Percentiles rank a stretch among this genome's conserved stretches.
phyloP scores from a whole-genome alignment of 1,139 yeast genomes.

The Lodderomyces margitis region DNA sequence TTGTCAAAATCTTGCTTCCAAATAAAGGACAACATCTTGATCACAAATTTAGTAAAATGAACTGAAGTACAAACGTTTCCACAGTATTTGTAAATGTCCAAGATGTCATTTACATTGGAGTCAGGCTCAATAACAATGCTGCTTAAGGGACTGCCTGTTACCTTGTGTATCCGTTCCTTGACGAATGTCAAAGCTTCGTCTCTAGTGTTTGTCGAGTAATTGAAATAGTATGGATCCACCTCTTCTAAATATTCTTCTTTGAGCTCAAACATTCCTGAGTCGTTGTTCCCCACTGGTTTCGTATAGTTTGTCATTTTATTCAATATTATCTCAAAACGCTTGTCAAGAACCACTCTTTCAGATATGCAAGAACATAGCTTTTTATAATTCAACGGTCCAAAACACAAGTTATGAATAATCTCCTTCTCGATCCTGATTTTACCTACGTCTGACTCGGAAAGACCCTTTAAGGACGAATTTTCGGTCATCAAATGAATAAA shows the following conservation, averaged over 20 bases:
- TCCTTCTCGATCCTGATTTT: conserved; percentile 60
- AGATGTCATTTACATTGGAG: conserved; percentile 21
- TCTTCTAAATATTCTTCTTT: conserved; percentile 54
- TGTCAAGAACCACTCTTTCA: conserved; percentile 70
- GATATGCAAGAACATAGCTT: conserved; percentile 70
- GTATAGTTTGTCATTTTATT: conserved; percentile 57
- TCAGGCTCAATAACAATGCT: conserved; percentile 55
- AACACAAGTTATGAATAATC: conserved; percentile 75
- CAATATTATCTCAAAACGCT: conserved; percentile 68
- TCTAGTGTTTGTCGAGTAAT: conserved; percentile 71
- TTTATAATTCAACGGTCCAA: conserved; percentile 69
- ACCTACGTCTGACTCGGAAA: conserved; percentile 49
- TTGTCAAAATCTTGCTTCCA: conserved; percentile 35
- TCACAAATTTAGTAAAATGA: conserved; percentile 52
- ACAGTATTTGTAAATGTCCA: conserved; percentile 34
- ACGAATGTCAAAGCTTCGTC: conserved; percentile 69
- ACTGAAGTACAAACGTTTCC: conserved; percentile 51
- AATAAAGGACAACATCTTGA: conserved; percentile 47
- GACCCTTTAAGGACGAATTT: conserved; percentile 55
- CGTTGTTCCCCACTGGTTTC: conserved; percentile 64
- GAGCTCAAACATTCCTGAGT: conserved; percentile 66
- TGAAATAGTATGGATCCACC: conserved; percentile 81
- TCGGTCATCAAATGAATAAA: conserved; percentile 72
- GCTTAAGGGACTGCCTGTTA: conserved; percentile 30
- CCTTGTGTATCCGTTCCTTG: conserved; percentile 39